Percentiles rank a stretch among this genome's conserved stretches.
Evolutionary conservation across 768 basidiomycete genomes (phyloP).

Genomic region (Russula brevipes): DNA sequence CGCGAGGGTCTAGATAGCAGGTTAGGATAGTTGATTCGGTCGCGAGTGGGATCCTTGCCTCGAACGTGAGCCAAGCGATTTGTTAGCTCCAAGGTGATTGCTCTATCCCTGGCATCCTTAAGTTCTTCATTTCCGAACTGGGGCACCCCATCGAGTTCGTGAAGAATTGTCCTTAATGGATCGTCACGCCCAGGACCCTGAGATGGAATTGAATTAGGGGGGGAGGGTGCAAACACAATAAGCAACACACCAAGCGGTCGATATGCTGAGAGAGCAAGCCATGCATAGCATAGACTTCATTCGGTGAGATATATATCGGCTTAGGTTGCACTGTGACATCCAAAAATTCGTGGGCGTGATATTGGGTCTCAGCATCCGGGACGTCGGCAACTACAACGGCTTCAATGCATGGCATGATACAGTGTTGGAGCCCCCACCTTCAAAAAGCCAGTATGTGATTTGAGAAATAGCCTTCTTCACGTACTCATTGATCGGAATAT

Average conservation of each 20-base stretch:
- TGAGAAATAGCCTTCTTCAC: conserved; percentile 63
- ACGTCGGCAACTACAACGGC: conserved; percentile 70
- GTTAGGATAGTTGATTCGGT: conserved; percentile 15
- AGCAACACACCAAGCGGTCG: conserved; percentile 56
- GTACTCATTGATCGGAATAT: conserved; percentile 84
- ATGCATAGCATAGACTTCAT: conserved; percentile 93
- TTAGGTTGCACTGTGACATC: conserved; percentile 93
- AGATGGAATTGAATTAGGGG: conserved; percentile 8
- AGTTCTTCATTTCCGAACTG: conserved; percentile 73
- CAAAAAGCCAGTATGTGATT: conserved; percentile 76
- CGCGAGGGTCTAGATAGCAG: conserved; percentile 67
- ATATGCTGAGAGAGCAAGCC: conserved; percentile 67
- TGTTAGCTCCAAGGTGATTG: conserved; percentile 82
- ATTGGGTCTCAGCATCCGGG: conserved; percentile 83
- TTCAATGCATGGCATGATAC: conserved; percentile 7
- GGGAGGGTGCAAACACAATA: background rate
- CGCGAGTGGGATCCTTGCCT: conserved; percentile 43
- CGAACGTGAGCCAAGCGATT: conserved; percentile 84
- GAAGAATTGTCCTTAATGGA: conserved; percentile 68
- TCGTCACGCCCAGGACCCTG: conserved; percentile 70
- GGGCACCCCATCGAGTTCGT: conserved; percentile 88
- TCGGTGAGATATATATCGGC: conserved; percentile 94
- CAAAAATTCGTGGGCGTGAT: conserved; percentile 91
- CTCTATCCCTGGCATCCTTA: conserved; percentile 79
- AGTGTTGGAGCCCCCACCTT: conserved; percentile 45